A percentile compares a stretch with the other conserved stretches of the same genome.
phyloP scores from a whole-genome alignment of 352 stramenopile genomes.

The Pythium monospermum region DNA sequence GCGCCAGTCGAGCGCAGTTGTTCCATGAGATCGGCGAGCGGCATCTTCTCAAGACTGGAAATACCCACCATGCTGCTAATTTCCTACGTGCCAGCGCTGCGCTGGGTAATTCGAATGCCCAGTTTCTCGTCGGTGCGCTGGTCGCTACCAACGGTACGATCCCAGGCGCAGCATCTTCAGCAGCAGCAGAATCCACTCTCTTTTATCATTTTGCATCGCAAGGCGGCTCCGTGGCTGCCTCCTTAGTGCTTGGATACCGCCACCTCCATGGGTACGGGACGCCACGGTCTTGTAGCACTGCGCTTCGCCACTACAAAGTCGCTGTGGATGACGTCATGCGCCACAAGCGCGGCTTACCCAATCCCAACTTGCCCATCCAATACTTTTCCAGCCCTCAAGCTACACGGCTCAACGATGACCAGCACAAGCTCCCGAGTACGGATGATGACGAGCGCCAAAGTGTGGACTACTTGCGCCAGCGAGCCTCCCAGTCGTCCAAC shows the following conservation, averaged over 20 bases:
- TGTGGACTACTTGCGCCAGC: conserved; percentile 48
- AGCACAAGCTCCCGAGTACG: conserved; percentile 15
- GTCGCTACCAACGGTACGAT: conserved; percentile 23
- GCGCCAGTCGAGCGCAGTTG: conserved; percentile 21
- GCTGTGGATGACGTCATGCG: conserved; percentile 50
- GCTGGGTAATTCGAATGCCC: conserved; percentile 19
- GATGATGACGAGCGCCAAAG: conserved; percentile 31
- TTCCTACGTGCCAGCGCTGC: conserved; percentile 44
- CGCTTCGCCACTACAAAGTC: conserved; percentile 72
- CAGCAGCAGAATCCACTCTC: conserved; percentile 32
- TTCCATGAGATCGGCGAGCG: conserved; percentile 37
- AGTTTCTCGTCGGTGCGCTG: conserved; percentile 27
- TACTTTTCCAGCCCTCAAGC: conserved; percentile 33
- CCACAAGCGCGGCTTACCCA: conserved; percentile 16
- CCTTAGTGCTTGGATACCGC: conserved; percentile 71
- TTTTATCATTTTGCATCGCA: conserved; percentile 60
- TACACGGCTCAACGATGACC: conserved; percentile 32
- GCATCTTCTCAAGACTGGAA: conserved; percentile 24
- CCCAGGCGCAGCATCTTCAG: conserved; percentile 19
- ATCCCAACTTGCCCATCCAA: conserved; percentile 22
- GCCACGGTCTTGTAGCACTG: conserved; percentile 40
- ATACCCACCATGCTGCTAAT: conserved; percentile 18
- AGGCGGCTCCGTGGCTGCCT: conserved; percentile 30
- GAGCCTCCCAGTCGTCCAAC: conserved; percentile 24
- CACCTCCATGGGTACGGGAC: conserved; percentile 51